phyloP scores from a whole-genome alignment of 306 rosid species.

The Quercus robur region DNA sequence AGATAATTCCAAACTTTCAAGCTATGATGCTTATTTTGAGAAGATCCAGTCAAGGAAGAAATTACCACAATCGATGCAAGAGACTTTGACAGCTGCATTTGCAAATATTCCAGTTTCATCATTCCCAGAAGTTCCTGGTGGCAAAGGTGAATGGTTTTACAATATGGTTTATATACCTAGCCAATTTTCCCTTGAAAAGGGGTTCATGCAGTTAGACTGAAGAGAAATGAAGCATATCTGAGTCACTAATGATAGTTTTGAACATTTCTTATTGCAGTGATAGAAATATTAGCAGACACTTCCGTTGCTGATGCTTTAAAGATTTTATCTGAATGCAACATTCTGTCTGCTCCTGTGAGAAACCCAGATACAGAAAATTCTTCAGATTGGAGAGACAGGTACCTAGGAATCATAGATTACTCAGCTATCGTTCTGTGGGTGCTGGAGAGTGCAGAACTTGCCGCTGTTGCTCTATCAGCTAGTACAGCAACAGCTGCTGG shows the following conservation, averaged over 20 bases:
- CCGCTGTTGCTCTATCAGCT: constrained; percentile 75
- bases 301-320: constrained; percentile 57
- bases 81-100: constrained; percentile 72
- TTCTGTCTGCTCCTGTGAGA: constrained; percentile 81
- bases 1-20: constrained; percentile 29
- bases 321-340: constrained; percentile 76
- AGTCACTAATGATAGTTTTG: constrained; percentile 6
- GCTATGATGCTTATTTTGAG: constrained; percentile 66
- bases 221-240: background rate
- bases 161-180: background rate
- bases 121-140: constrained; percentile 73
- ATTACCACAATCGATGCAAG: constrained; percentile 61
- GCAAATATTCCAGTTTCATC: constrained; percentile 74
- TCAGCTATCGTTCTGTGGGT: constrained; percentile 83
- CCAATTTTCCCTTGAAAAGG: no score
- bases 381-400: constrained; percentile 71
- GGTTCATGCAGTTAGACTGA: constrained; percentile 9
- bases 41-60: constrained; percentile 78
- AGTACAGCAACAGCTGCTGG: constrained; percentile 86
- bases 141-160: constrained; percentile 54
- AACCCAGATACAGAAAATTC: constrained; percentile 45
- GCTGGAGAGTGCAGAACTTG: constrained; percentile 88
- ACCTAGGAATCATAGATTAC: constrained; percentile 86
- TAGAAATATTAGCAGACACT: constrained; percentile 78
- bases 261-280: constrained; percentile 41